These are phyloP conservation scores for Mortierella sp. DNA, from an alignment of 371 early-diverging fungal genomes.

Conservation along the genomic window DNA sequence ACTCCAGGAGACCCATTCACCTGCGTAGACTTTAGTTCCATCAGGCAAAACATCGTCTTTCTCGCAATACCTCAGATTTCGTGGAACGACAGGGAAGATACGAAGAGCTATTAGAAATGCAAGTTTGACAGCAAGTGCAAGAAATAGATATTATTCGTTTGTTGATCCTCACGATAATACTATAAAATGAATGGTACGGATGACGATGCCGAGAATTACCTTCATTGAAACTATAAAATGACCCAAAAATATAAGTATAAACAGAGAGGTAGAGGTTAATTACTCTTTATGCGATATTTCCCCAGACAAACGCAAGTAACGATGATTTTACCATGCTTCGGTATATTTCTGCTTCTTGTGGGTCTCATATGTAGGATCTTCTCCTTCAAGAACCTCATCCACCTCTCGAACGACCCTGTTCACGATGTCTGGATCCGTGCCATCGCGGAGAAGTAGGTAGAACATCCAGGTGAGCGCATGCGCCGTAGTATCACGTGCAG, in stretches of 20 bases:
- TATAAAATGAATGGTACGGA: background rate
- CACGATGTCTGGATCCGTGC: slow-evolving; percentile 4
- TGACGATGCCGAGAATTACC: slow-evolving; percentile 2
- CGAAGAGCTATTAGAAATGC: slow-evolving; percentile 2
- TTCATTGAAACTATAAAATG: slow-evolving; percentile 15
- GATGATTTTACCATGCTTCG: slow-evolving; percentile 31
- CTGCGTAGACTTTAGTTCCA: slow-evolving; percentile 66
- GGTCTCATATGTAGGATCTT: slow-evolving; percentile 28
- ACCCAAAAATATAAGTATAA: background rate
- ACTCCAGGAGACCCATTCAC: slow-evolving; percentile 63
- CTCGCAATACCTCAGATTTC: slow-evolving; percentile 61
- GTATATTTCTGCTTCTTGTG: slow-evolving; percentile 37
- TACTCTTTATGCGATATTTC: background rate
- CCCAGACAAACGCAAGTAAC: background rate
- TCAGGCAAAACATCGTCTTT: slow-evolving; percentile 74
- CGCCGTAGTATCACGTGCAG: slow-evolving; percentile 83
- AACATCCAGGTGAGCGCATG: slow-evolving; percentile 78
- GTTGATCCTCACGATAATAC: background rate
- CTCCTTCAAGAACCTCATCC: slow-evolving; percentile 24
- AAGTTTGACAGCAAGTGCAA: slow-evolving; percentile 59
- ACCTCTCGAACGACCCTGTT: slow-evolving; percentile 22
- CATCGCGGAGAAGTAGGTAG: slow-evolving; percentile 57
- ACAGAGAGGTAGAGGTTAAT: background rate
- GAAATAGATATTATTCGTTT: background rate
- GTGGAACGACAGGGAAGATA: slow-evolving; percentile 24